Conservation (phyloP, 176 grass and related monocot species). For the Phoenix roebelenii region DNA sequence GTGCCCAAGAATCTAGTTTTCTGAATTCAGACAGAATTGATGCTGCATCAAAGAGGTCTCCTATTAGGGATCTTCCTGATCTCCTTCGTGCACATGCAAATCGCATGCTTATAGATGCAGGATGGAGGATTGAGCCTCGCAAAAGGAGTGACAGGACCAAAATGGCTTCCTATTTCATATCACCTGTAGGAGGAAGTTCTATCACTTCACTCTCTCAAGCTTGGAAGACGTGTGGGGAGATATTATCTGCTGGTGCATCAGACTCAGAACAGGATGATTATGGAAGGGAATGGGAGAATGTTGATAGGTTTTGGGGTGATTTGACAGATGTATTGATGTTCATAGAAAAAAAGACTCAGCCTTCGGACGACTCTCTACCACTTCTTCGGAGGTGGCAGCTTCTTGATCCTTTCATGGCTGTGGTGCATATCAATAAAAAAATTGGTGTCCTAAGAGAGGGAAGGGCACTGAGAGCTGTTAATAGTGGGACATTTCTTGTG, state of each 20-base stretch:
- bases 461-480: slow-evolving; percentile 52
- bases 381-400: slow-evolving; percentile 73
- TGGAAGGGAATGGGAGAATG: slow-evolving; percentile 77
- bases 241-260: slow-evolving; percentile 30
- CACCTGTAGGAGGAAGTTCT: slow-evolving; percentile 52
- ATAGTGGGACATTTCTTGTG: slow-evolving; percentile 50
- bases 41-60: slow-evolving; percentile 27
- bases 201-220: slow-evolving; percentile 78
- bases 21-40: slow-evolving; percentile 18
- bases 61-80: slow-evolving; percentile 84
- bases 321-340: slow-evolving; percentile 57
- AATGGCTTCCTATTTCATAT: slow-evolving; percentile 73
- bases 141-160: slow-evolving; percentile 86
- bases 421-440: slow-evolving; percentile 71
- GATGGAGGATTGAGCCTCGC: slow-evolving; percentile 88
- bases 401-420: slow-evolving; percentile 83
- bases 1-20: slow-evolving; percentile 25
- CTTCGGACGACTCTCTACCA: slow-evolving; percentile 31
- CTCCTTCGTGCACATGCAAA: slow-evolving; percentile 61
- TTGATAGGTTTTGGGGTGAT: slow-evolving; percentile 78
- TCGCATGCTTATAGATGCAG: slow-evolving; percentile 68
- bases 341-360: slow-evolving; percentile 35
- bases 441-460: slow-evolving; percentile 57
- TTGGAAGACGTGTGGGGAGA: slow-evolving; percentile 82
- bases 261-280: slow-evolving; percentile 28